Conservation (phyloP, 495 filamentous ascomycete species). For the Pseudotulostoma volvatum region DNA sequence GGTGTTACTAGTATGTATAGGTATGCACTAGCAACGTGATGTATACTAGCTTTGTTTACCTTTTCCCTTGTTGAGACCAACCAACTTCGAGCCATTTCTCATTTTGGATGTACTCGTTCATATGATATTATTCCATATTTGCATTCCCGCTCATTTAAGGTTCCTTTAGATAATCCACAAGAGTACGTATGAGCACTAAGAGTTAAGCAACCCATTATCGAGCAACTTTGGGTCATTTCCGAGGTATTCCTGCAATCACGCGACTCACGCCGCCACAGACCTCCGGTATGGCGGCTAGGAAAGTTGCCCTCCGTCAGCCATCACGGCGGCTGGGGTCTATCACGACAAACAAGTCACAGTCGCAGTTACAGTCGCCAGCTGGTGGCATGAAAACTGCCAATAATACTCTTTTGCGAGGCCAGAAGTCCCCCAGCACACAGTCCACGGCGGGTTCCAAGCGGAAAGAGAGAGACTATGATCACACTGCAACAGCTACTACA, state of each 20-base stretch:
- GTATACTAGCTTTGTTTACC: conserved; percentile 36
- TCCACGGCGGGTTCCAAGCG: conserved; percentile 42
- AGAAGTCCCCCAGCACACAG: conserved; percentile 26
- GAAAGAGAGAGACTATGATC: conserved; percentile 69
- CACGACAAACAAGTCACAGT: conserved; percentile 30
- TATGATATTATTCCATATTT: too few species aligned
- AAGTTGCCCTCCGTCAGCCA: conserved; percentile 39
- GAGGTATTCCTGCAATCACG: too few species aligned
- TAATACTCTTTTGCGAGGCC: conserved; percentile 24
- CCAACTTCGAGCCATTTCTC: too few species aligned
- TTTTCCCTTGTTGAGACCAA: conserved; percentile 24
- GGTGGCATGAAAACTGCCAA: conserved; percentile 38
- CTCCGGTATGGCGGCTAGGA: conserved; percentile 33
- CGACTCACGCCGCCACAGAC: conserved; percentile 36
- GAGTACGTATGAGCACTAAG: too few species aligned
- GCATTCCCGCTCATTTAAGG: too few species aligned
- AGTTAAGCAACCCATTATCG: too few species aligned
- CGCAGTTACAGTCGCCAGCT: conserved; percentile 41
- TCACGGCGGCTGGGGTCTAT: conserved; percentile 20
- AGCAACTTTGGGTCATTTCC: too few species aligned
- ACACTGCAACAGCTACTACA: conserved; percentile 59
- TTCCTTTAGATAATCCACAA: too few species aligned
- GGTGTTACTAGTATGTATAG: conserved; percentile 1
- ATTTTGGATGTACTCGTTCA: too few species aligned
- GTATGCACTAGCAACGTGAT: neutral